Evolutionary conservation across 2,329 filamentous ascomycete species (phyloP).

Genomic region (Simplicillium sp.): DNA sequence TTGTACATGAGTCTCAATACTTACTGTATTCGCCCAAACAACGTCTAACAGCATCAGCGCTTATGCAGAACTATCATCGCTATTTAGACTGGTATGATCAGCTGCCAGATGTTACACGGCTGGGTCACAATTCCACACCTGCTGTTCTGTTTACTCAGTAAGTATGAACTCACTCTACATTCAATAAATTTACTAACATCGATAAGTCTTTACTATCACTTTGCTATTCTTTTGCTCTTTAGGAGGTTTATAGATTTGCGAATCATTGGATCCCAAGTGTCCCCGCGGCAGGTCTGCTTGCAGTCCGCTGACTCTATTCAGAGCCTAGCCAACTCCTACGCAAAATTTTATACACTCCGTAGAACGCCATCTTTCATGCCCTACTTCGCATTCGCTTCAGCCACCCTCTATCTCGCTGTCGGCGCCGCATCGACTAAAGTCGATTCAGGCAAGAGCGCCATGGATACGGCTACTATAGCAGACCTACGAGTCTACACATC

Average conservation of each 20-base stretch:
- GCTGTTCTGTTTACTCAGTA: conserved; percentile 67
- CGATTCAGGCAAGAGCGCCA: conserved; percentile 10
- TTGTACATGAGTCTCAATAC: conserved; percentile 62
- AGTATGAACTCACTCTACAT: conserved; percentile 19
- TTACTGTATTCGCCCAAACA: conserved; percentile 62
- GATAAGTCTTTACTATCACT: conserved; percentile 59
- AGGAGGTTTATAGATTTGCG: conserved; percentile 32
- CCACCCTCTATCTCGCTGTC: conserved; percentile 49
- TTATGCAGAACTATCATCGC: conserved; percentile 55
- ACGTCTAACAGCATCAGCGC: conserved; percentile 51
- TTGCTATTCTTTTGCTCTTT: conserved; percentile 61
- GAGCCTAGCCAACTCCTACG: conserved; percentile 43
- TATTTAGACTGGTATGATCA: conserved; percentile 65
- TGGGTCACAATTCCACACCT: conserved; percentile 61
- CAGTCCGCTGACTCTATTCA: conserved; percentile 51
- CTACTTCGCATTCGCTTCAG: conserved; percentile 48
- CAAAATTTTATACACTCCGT: conserved; percentile 47
- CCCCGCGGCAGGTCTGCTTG: conserved; percentile 56
- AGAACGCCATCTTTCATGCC: conserved; percentile 50
- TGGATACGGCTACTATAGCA: conserved; percentile 21
- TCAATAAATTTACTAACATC: conserved; percentile 4
- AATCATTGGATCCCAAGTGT: conserved; percentile 55
- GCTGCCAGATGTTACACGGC: conserved; percentile 52
- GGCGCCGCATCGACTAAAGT: conserved; percentile 19
- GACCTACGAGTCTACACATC: conserved; percentile 30